These are phyloP conservation scores for Candida sanyaensis DNA, from an alignment of 1,139 yeast species.

Conservation along the genomic window DNA sequence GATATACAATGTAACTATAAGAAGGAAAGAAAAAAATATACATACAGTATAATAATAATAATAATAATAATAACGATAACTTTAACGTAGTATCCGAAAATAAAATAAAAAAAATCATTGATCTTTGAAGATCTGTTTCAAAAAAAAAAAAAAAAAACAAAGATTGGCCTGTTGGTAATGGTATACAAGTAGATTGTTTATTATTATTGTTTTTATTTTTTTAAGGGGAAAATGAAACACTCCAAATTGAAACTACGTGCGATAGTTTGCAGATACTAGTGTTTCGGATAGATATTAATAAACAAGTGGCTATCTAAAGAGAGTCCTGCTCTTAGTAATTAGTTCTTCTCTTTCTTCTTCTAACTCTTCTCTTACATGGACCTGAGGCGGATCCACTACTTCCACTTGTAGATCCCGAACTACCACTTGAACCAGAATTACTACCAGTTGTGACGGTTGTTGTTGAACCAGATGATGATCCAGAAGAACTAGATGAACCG, in stretches of 20 bases:
- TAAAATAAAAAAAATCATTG: not conserved
- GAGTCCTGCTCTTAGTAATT: constrained; percentile 12
- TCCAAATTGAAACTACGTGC: constrained; percentile 4
- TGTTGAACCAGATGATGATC: constrained; percentile 1
- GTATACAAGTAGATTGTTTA: not conserved
- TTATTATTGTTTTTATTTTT: not conserved
- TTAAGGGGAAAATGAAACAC: not conserved
- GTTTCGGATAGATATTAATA: not conserved
- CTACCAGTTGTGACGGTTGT: constrained; percentile 14
- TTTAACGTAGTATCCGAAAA: not conserved
- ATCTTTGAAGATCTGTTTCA: not conserved
- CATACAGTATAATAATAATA: too few relatives aligned
- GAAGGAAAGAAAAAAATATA: not conserved
- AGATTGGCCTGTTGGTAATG: not conserved
- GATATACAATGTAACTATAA: too few relatives aligned
- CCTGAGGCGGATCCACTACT: constrained; percentile 12
- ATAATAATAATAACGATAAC: not conserved
- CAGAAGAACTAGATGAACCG: constrained; percentile 11
- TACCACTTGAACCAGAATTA: too few relatives aligned
- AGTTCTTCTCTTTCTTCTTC: constrained; percentile 32
- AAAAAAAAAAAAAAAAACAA: not conserved
- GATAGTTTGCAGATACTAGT: not conserved
- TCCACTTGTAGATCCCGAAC: constrained; percentile 7
- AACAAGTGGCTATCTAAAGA: not conserved
- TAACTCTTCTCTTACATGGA: constrained; percentile 40